Percentiles rank a stretch among this genome's conserved stretches.
Evolutionary conservation across 148 eudicot genomes (phyloP).

Genomic region (Heliamphora exappendiculata): DNA sequence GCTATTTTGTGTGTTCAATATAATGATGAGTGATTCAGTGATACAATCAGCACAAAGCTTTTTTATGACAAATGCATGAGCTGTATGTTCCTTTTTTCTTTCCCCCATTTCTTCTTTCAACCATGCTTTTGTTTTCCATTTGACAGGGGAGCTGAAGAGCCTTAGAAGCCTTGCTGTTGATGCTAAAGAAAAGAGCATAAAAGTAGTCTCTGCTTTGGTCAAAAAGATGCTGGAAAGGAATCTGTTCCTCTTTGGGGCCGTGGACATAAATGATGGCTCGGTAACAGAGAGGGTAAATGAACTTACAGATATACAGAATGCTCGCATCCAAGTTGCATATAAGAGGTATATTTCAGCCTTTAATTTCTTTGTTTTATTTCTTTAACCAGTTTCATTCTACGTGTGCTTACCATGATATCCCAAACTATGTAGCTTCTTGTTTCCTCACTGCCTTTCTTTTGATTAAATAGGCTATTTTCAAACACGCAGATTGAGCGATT

Average conservation of each 20-base stretch:
- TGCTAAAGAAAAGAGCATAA: conserved; percentile 44
- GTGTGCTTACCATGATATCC: background rate
- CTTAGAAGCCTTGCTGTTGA: conserved; percentile 48
- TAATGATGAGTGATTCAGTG: background rate
- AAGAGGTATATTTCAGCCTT: conserved; percentile 43
- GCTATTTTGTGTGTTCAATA: background rate
- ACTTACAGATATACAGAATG: conserved; percentile 51
- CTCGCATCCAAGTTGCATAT: conserved; percentile 47
- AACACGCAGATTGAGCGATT: conserved; percentile 36
- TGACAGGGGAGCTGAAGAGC: conserved; percentile 35
- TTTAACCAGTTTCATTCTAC: background rate
- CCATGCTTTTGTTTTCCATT: conserved; percentile 12
- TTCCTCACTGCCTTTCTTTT: conserved; percentile 5
- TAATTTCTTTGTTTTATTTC: background rate
- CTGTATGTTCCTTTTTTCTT: background rate
- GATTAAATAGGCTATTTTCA: conserved; percentile 38
- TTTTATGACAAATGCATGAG: background rate
- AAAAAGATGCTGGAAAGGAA: conserved; percentile 65
- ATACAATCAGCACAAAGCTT: background rate
- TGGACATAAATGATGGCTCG: conserved; percentile 55
- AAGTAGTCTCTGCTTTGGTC: conserved; percentile 43
- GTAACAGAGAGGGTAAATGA: conserved; percentile 57
- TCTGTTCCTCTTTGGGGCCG: conserved; percentile 58
- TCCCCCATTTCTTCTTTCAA: background rate
- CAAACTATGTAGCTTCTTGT: background rate